phyloP scores from a whole-genome alignment of 352 stramenopile genomes.

The Globisporangium cederbergense region DNA sequence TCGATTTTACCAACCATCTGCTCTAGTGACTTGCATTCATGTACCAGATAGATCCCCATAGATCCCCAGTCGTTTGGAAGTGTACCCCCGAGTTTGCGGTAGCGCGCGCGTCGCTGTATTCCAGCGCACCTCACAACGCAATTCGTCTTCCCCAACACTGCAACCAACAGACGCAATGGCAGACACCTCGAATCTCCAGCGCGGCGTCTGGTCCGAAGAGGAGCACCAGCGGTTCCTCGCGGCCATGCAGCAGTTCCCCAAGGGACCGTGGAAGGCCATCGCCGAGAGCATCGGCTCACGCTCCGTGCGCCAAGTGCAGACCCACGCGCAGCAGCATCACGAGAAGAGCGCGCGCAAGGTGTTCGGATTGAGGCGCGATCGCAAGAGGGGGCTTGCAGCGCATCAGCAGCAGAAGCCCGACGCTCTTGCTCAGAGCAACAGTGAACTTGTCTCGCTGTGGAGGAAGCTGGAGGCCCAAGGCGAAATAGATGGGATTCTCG shows the following conservation, averaged over 20 bases:
- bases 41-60: not conserved
- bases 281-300: conserved; percentile 18
- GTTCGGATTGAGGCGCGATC: conserved; percentile 9
- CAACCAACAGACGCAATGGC: not conserved
- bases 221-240: conserved; percentile 24
- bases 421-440: not conserved
- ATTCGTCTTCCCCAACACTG: not conserved
- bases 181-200: not conserved
- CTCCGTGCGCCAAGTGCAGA: conserved; percentile 24
- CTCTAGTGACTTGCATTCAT: not conserved
- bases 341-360: conserved; percentile 22
- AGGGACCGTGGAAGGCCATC: conserved; percentile 23
- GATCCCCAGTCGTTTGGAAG: not conserved
- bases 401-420: not conserved
- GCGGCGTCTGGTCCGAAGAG: conserved; percentile 19
- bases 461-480: conserved; percentile 4
- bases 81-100: not conserved
- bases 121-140: conserved; percentile 1
- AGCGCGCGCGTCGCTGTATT: no score
- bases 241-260: conserved; percentile 18
- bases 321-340: conserved; percentile 26
- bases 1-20: not conserved
- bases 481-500: conserved; percentile 4
- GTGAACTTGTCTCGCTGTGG: conserved; percentile 8
- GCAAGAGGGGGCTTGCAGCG: not conserved